Conservation (phyloP, 2,329 filamentous ascomycete species). For the Talaromyces sp. region DNA sequence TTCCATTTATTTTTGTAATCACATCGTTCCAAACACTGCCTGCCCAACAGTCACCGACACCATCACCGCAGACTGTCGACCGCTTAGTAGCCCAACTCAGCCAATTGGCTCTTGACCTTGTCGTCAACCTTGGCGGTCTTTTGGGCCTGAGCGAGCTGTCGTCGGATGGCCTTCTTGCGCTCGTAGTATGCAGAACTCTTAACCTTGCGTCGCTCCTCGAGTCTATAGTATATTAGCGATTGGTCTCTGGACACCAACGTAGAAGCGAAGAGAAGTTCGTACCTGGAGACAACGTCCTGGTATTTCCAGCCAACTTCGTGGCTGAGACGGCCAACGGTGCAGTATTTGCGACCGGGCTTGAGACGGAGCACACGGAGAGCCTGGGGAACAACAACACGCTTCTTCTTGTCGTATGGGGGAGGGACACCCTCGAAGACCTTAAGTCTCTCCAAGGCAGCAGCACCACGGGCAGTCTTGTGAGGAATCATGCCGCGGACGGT, state of each 20-base stretch:
- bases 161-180: conserved; percentile 95
- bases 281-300: conserved; percentile 98
- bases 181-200: conserved; percentile 99
- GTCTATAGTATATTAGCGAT: conserved; percentile 52
- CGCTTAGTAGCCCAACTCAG: conserved; percentile 82
- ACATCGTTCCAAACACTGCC: conserved; percentile 23
- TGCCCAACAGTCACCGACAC: conserved; percentile 37
- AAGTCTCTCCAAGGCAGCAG: conserved; percentile 92
- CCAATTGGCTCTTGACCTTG: conserved; percentile 84
- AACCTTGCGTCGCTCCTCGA: conserved; percentile 99
- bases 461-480: conserved; percentile 98
- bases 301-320: conserved; percentile 99
- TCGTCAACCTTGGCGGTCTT: conserved; percentile 82
- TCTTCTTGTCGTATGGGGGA: conserved; percentile 99
- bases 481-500: conserved; percentile 99
- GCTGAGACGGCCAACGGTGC: conserved; percentile 94
- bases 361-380: conserved; percentile 92
- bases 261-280: conserved; percentile 39
- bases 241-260: too few species aligned
- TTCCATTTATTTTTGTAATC: conserved; percentile 30
- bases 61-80: conserved; percentile 34
- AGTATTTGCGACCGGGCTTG: conserved; percentile 99
- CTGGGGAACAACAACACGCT: conserved; percentile 99
- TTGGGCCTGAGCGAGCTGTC: conserved; percentile 88
- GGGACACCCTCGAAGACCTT: conserved; percentile 99